Base-by-base conservation (phyloP, 106 monocot species). In the Acorus gramineus region DNA sequence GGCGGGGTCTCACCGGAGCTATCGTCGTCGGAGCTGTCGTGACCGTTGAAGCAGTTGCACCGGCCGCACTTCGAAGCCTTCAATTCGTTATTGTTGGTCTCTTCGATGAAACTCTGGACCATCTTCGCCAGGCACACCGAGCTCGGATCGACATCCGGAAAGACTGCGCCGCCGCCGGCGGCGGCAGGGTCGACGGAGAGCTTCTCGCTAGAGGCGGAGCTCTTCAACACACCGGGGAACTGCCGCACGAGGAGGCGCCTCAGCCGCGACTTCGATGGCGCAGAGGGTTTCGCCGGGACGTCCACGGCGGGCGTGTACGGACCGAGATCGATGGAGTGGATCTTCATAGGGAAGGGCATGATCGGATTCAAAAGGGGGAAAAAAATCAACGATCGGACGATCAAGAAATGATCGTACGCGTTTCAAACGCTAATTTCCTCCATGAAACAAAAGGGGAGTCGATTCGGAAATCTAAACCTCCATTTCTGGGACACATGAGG, bases 21-120 rank as follows among this genome's bases (percentile, higher is more conserved):
- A 2, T 89, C 86, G 48, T 84, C 95, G 66, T 87, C 91, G 56
- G 87, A 80, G 53, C 66, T 70, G 62, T 85, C 85, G 52, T 80
- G 82, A 5, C 87, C 87, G 47, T 91, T 75, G 77, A 91, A 96
- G 66, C 90, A 96, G 65, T 83, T 85, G 70, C 91, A 96, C 49
- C 81, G 83, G 46, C 82, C 73, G 62, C 76, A 82, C 49, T 69
- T 66, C 10, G 65, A 56, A 10, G 74, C 62, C 60, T 56, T 80
- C 63, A 75, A 68, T 48, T 63, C 71, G 8, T 67, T 79, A 28
- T 28, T 28, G 70, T 65, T 76, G 70, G 56, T 74, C 28, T 85
- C 87, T 71, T 96, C 96, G 50, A 96, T 78, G 71, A 91, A 96
- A 70, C 70, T 87, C 51, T 70, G 78, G 7, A 96, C 91, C 89